Evolutionary conservation across 2,329 filamentous ascomycete species (phyloP).

Genomic region (Penicillium sp.): DNA sequence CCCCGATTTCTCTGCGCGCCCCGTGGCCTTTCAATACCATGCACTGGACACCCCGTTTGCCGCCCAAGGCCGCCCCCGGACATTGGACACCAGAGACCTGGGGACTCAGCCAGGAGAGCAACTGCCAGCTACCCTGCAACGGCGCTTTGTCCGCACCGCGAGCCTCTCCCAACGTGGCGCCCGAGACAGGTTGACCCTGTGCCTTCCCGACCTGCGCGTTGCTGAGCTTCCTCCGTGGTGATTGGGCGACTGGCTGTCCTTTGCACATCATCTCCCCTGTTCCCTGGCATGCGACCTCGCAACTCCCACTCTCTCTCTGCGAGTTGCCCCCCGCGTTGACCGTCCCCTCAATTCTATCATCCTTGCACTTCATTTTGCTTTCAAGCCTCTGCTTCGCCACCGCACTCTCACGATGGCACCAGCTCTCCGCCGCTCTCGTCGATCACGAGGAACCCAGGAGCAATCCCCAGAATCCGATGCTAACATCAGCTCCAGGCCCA

Average conservation of each 20-base stretch:
- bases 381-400: not conserved
- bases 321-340: conserved; percentile 7
- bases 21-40: conserved; percentile 2
- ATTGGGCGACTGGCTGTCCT: conserved; percentile 10
- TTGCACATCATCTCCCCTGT: conserved; percentile 8
- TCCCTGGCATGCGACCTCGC: conserved; percentile 4
- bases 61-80: not conserved
- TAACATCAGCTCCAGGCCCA: conserved; percentile 43
- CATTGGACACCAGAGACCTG: too few species aligned
- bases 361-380: not conserved
- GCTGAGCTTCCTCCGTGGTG: conserved; percentile 17
- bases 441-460: conserved; percentile 37
- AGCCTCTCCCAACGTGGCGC: conserved; percentile 31
- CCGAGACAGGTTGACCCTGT: conserved; percentile 34
- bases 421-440: conserved; percentile 42
- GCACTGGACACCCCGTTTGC: not conserved
- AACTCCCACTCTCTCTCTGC: conserved; percentile 21
- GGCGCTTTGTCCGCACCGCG: conserved; percentile 32
- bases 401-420: conserved; percentile 33
- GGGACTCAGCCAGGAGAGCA: conserved; percentile 24
- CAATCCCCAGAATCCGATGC: conserved; percentile 34
- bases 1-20: conserved; percentile 3
- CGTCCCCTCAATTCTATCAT: conserved; percentile 3
- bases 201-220: conserved; percentile 36
- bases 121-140: conserved; percentile 23